Conservation (phyloP, 1,284 basidiomycete species). For the Cutaneotrichosporon sp. region DNA sequence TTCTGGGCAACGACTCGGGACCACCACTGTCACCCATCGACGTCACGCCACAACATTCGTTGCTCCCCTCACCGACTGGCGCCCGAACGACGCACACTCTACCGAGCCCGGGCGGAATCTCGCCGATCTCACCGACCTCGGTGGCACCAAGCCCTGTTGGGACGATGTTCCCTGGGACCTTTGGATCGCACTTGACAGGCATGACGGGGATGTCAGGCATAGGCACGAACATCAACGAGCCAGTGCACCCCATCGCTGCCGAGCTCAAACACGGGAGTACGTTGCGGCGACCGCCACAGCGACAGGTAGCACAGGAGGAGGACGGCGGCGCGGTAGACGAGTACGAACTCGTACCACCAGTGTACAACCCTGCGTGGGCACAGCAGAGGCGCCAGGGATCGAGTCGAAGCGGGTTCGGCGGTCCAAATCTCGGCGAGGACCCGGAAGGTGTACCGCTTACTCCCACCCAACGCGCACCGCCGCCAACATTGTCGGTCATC, state of each 20-base stretch:
- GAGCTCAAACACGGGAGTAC: conserved; percentile 9
- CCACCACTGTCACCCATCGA: not conserved
- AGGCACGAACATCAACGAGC: not conserved
- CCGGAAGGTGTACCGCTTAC: not conserved
- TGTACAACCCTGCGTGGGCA: conserved; percentile 20
- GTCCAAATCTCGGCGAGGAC: not conserved
- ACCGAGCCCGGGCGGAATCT: not conserved
- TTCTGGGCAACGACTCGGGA: not conserved
- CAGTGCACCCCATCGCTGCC: conserved; percentile 8
- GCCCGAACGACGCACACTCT: not conserved
- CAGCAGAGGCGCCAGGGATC: conserved; percentile 3
- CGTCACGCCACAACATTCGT: not conserved
- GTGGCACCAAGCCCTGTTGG: not conserved
- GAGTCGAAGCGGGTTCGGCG: not conserved
- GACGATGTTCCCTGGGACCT: not conserved
- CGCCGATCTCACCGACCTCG: not conserved
- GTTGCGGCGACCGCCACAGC: not conserved
- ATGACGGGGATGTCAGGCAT: not conserved
- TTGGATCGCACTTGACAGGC: not conserved
- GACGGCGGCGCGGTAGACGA: conserved; percentile 15
- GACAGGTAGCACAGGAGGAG: conserved; percentile 16
- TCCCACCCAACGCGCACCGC: not conserved
- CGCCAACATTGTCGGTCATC: conserved; percentile 1
- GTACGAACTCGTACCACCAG: conserved; percentile 17
- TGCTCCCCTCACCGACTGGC: not conserved